Evolutionary conservation across 78 protist genomes (phyloP), one percentile per base, ranked within the genome.

Genomic region (Dictyostelium intermedium): DNA sequence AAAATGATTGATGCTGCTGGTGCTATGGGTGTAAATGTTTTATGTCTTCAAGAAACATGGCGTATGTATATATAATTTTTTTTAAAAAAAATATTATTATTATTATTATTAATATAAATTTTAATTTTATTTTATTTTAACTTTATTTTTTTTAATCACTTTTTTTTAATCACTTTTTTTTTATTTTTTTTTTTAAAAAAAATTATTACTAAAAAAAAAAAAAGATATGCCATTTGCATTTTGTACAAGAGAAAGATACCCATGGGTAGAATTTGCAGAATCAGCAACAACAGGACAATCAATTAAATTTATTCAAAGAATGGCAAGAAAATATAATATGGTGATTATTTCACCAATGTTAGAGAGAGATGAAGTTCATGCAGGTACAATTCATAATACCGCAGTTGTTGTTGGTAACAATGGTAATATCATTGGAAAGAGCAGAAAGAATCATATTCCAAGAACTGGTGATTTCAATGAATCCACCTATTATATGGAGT

Each of bases 391-490:
- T 50, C 96, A 97, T 97, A 98, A 98, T 91, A 98, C 99, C 5
- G 98, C 98, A 0, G 99, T 97, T 27, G 98, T 98, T 20, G 92
- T 98, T 27, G 85, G 95, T 45, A 87, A 97, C 81, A 83, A 61
- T 43, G 99, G 99, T 34, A 45, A 83, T 34, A 70, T 92, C 47
- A 85, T 98, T 43, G 99, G 99, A 9, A 97, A 97, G 91, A 91
- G 92, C 39, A 82, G 99, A 61, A 98, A 98, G 96, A 98, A 97
- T 83, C 99, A 98, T 95, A 98, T 98, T 13, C 99, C 99, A 20
- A 86, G 99, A 23, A 97, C 98, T n/a, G 99, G 99, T 43, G 99
- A 98, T 83, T 98, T 98, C 84, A 98, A 98, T 91, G 99, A 98
- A 82, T 83, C 98, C 23, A 98, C 99, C 53, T 98, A 98, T 61